Evolutionary conservation across 2,329 filamentous ascomycete species (phyloP).

Genomic region (Trichoderma asperellum): DNA sequence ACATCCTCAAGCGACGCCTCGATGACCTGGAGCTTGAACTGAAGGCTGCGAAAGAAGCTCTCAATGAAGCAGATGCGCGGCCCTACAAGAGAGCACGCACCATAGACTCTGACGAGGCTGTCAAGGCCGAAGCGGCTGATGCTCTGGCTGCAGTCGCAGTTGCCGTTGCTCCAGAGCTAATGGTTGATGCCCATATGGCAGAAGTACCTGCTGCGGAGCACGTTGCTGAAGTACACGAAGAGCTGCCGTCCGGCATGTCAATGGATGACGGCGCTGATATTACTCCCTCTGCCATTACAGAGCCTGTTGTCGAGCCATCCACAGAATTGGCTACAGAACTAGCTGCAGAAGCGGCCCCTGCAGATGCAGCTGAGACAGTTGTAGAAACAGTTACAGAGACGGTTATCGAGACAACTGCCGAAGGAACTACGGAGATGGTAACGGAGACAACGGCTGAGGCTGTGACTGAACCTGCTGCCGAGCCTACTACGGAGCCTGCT

Average conservation of each 20-base stretch:
- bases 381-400: neutral
- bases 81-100: slow-evolving; percentile 38
- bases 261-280: neutral
- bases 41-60: slow-evolving; percentile 39
- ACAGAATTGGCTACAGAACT: neutral
- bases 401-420: neutral
- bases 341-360: neutral
- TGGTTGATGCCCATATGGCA: slow-evolving; percentile 13
- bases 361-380: neutral
- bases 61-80: slow-evolving; percentile 31
- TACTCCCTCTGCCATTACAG: slow-evolving; percentile 5
- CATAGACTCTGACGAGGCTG: slow-evolving; percentile 29
- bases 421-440: neutral
- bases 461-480: neutral
- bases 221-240: slow-evolving; percentile 28
- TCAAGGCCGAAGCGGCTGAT: slow-evolving; percentile 15
- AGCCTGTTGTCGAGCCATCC: slow-evolving; percentile 22
- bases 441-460: neutral
- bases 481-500: neutral
- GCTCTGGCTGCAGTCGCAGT: slow-evolving; percentile 9
- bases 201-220: slow-evolving; percentile 25
- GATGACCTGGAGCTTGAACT: slow-evolving; percentile 73
- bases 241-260: neutral
- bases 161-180: slow-evolving; percentile 20
- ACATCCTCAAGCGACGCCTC: slow-evolving; percentile 79